Percentiles rank a stretch among this genome's conserved stretches.
Evolutionary conservation across 805 yeast species (phyloP).

Genomic region (Ogataea henricii): DNA sequence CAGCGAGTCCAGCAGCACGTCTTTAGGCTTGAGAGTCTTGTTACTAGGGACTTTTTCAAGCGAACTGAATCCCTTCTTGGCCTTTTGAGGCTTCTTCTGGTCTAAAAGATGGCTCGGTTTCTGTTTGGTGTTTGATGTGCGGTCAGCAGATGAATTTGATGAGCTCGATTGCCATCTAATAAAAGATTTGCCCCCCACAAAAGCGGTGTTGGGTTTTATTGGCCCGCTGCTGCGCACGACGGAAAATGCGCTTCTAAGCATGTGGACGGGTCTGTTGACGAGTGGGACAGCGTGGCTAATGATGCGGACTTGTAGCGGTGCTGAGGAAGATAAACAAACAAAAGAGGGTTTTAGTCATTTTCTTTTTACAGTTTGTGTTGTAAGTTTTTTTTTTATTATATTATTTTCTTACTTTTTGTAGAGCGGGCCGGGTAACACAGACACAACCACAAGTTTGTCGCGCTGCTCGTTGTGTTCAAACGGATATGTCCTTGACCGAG

Average conservation of each 20-base stretch:
- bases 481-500: slow-evolving; percentile 44
- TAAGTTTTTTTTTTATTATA: not conserved
- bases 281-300: no score
- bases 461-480: no score
- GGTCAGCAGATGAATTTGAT: slow-evolving; percentile 18
- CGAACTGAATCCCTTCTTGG: slow-evolving; percentile 36
- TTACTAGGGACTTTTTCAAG: slow-evolving; percentile 39
- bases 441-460: not conserved
- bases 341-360: slow-evolving; percentile 4
- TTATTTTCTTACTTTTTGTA: no score
- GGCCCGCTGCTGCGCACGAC: slow-evolving; percentile 2
- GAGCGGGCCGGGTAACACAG: not conserved
- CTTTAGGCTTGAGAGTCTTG: slow-evolving; percentile 34
- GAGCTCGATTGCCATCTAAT: slow-evolving; percentile 27
- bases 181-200: slow-evolving; percentile 3
- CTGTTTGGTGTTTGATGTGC: slow-evolving; percentile 23
- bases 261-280: not conserved
- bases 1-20: slow-evolving; percentile 35
- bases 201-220: not conserved
- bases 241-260: not conserved
- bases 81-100: slow-evolving; percentile 14
- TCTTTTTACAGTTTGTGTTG: not conserved
- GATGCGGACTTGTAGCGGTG: no score
- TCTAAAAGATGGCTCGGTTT: slow-evolving; percentile 13
- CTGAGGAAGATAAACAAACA: no score